Evolutionary conservation across 2,329 filamentous ascomycete genomes (phyloP).

Genomic region (Colletotrichum sansevieriae): DNA sequence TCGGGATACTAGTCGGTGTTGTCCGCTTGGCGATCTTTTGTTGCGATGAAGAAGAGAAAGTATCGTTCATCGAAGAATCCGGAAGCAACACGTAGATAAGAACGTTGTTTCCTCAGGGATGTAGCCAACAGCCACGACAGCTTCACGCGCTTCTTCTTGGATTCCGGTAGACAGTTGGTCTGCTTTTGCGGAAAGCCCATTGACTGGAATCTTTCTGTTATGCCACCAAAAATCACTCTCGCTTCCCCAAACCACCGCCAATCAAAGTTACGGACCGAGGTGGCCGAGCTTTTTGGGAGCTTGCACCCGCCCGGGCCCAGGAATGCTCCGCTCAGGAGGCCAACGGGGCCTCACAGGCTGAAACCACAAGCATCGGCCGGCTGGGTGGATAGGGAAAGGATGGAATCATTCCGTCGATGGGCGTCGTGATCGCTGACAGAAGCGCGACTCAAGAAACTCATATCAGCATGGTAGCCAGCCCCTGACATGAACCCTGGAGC

Average conservation of each 20-base stretch:
- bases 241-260: no score
- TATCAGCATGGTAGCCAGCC: not conserved
- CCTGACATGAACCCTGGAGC: not conserved
- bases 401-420: not conserved
- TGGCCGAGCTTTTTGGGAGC: slow-evolving; percentile 2
- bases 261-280: slow-evolving; percentile 9
- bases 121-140: not conserved
- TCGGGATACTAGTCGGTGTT: slow-evolving; percentile 18
- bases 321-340: slow-evolving; percentile 23
- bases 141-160: not conserved
- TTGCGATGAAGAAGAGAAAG: slow-evolving; percentile 3
- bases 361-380: slow-evolving; percentile 5
- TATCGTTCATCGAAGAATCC: not conserved
- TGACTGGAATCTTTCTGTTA: no score
- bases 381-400: not conserved
- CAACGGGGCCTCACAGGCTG: slow-evolving; percentile 10
- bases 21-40: slow-evolving; percentile 11
- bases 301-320: slow-evolving; percentile 17
- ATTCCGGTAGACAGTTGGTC: no score
- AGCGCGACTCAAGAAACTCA: slow-evolving; percentile 3
- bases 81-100: slow-evolving; percentile 12
- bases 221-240: no score
- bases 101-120: not conserved
- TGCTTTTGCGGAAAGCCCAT: no score
- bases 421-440: not conserved